phyloP scores from a whole-genome alignment of 331 rosid genomes.

The Spiraea crenata region DNA sequence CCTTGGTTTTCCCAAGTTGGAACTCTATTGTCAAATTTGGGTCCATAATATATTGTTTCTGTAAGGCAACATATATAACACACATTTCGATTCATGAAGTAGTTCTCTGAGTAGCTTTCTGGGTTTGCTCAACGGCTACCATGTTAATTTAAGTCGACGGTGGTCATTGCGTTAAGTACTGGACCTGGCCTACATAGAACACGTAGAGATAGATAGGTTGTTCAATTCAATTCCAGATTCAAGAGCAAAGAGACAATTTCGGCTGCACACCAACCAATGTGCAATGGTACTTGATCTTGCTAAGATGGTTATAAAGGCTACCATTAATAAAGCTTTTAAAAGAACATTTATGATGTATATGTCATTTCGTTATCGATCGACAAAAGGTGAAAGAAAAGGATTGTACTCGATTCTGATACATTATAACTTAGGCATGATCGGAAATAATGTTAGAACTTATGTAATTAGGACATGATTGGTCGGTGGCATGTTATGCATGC shows the following conservation, averaged over 20 bases:
- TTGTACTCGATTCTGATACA: too few species aligned
- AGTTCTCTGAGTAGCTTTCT: too few species aligned
- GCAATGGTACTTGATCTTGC: constrained; percentile 3
- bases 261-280: constrained; percentile 29
- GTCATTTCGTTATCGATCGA: background rate
- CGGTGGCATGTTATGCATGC: background rate
- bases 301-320: constrained; percentile 6
- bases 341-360: background rate
- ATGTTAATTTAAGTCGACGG: too few species aligned
- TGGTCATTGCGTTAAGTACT: too few species aligned
- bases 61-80: too few species aligned
- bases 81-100: too few species aligned
- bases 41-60: too few species aligned
- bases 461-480: constrained; percentile 1
- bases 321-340: constrained; percentile 9
- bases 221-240: constrained; percentile 1
- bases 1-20: too few species aligned
- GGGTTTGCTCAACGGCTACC: too few species aligned
- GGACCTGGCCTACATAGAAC: too few species aligned
- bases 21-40: too few species aligned
- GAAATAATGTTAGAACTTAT: background rate
- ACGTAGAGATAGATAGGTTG: constrained; percentile 4
- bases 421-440: background rate
- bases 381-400: background rate
- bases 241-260: constrained; percentile 20